A percentile compares a stretch with the other conserved stretches of the same genome.
Evolutionary conservation across 768 basidiomycete species (phyloP).

Genomic region (Lactifluus volemus): DNA sequence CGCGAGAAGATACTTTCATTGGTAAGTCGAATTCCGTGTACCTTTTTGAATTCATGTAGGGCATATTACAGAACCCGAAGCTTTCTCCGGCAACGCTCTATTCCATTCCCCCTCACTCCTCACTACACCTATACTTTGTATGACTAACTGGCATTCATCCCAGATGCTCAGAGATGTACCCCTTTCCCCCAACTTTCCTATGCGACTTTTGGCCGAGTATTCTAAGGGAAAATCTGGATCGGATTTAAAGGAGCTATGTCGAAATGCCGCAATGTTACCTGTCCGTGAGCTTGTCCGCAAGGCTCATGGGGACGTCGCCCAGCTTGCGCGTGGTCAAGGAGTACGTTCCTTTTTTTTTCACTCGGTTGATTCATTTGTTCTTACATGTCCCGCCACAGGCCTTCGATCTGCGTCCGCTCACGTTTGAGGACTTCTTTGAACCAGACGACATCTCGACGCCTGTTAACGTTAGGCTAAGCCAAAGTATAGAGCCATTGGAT

Average conservation of each 20-base stretch:
- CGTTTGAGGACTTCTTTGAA: conserved; percentile 58
- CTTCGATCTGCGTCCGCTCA: conserved; percentile 67
- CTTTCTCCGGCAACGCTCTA: not conserved
- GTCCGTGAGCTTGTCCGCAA: conserved; percentile 74
- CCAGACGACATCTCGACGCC: conserved; percentile 26
- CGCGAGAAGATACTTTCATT: conserved; percentile 76
- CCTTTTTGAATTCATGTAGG: not conserved
- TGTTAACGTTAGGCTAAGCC: not conserved
- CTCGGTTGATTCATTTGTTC: not conserved
- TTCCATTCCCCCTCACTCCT: too few species aligned
- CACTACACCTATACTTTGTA: not conserved
- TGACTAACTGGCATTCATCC: not conserved
- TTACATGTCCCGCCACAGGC: conserved; percentile 39
- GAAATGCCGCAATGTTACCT: conserved; percentile 90
- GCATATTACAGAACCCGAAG: not conserved
- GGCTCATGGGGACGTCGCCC: conserved; percentile 38
- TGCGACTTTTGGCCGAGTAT: conserved; percentile 53
- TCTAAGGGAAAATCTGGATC: conserved; percentile 81
- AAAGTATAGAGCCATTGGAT: not conserved
- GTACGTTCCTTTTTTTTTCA: conserved; percentile 28
- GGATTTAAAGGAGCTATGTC: conserved; percentile 85
- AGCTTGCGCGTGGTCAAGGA: conserved; percentile 37
- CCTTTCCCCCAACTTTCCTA: conserved; percentile 51
- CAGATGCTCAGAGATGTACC: conserved; percentile 83
- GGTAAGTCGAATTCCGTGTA: conserved; percentile 32